phyloP scores from a whole-genome alignment of 2,329 filamentous ascomycete species.

The Phyllosticta paracitricarpa region DNA sequence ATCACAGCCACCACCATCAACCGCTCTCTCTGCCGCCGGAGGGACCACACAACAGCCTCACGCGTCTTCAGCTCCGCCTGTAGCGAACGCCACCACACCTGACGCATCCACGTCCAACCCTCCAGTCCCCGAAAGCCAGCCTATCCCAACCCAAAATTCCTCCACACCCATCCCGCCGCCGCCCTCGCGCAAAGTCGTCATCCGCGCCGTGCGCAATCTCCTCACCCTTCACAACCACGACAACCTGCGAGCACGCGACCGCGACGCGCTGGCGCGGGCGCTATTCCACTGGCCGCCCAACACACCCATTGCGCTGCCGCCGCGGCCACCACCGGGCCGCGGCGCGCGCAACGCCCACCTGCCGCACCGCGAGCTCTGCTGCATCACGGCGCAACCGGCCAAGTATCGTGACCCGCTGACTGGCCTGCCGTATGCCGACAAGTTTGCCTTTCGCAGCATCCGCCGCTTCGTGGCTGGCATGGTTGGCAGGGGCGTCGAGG shows the following conservation, averaged over 20 bases:
- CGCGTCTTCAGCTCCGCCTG: not conserved
- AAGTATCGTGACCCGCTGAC: constrained; percentile 79
- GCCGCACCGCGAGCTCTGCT: constrained; percentile 49
- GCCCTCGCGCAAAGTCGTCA: constrained; percentile 30
- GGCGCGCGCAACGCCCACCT: constrained; percentile 32
- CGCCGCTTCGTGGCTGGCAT: constrained; percentile 45
- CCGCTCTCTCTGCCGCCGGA: constrained; percentile 12
- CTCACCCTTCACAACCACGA: constrained; percentile 48
- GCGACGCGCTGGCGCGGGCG: constrained; percentile 10
- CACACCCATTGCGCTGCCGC: constrained; percentile 18
- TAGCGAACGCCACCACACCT: not conserved
- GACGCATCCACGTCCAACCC: constrained; percentile 14
- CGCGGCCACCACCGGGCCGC: constrained; percentile 42
- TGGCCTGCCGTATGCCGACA: constrained; percentile 69
- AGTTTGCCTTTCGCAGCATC: constrained; percentile 72
- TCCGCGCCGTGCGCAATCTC: constrained; percentile 46
- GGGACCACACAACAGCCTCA: not conserved
- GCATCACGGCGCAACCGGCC: constrained; percentile 72
- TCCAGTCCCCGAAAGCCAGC: constrained; percentile 30
- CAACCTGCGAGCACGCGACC: constrained; percentile 18
- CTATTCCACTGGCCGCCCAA: constrained; percentile 28
- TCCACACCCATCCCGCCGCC: constrained; percentile 23
- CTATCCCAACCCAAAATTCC: not conserved
- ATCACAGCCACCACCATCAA: constrained; percentile 12
- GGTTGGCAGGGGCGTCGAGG: constrained; percentile 34